Evolutionary conservation across 2,329 filamentous ascomycete genomes (phyloP).

Genomic region (Arthroderma sp.): DNA sequence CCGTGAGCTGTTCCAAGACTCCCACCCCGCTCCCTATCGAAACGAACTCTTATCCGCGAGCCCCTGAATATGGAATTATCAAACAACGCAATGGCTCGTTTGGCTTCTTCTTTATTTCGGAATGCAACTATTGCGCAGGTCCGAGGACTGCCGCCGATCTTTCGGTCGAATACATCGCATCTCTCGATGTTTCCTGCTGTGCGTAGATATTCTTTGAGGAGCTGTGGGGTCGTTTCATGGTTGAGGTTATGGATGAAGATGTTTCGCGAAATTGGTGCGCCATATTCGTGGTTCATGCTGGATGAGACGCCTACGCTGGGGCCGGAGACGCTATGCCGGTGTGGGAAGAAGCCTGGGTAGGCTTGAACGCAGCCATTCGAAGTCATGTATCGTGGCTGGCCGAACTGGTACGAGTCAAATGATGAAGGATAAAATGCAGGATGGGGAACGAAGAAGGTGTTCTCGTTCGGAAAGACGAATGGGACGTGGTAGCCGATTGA

Average conservation of each 20-base stretch:
- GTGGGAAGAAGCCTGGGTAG: conserved; percentile 3
- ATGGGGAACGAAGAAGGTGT: conserved; percentile 19
- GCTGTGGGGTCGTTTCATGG: conserved; percentile 20
- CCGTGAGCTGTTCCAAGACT: conserved; percentile 4
- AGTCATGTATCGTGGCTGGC: conserved; percentile 20
- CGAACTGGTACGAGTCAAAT: conserved; percentile 22
- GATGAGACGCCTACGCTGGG: conserved; percentile 10
- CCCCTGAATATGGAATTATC: conserved; percentile 27
- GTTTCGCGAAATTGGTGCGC: conserved; percentile 8
- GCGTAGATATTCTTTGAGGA: conserved; percentile 22
- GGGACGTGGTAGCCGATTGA: conserved; percentile 13
- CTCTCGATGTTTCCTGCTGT: conserved; percentile 22
- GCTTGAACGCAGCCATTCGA: conserved; percentile 13
- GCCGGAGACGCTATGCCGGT: conserved; percentile 9
- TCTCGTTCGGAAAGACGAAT: conserved; percentile 12
- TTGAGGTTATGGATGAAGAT: conserved; percentile 22
- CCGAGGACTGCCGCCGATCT: conserved; percentile 16
- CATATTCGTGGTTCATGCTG: conserved; percentile 9
- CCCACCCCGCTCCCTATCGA: conserved; percentile 20
- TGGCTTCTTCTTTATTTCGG: conserved; percentile 26
- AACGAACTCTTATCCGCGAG: conserved; percentile 23
- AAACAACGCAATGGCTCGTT: conserved; percentile 23
- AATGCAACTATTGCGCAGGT: conserved; percentile 24
- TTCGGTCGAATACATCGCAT: conserved; percentile 22
- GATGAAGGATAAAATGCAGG: conserved; percentile 21